Conservation (phyloP, 345 rosid species). For the Rhodamnia argentea region DNA sequence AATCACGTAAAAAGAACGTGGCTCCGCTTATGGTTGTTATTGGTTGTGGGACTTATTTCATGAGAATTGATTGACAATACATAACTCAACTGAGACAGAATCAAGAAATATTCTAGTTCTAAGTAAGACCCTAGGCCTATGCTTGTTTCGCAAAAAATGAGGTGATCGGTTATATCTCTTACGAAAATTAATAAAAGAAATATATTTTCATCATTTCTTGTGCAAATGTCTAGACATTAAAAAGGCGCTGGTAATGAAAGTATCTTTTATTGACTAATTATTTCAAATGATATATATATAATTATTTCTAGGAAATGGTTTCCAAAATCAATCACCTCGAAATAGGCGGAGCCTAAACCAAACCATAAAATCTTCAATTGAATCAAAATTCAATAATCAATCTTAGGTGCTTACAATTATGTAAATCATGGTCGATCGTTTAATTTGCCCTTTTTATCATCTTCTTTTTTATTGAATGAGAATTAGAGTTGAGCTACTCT, state of each 20-base stretch:
- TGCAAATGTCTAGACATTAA: no score
- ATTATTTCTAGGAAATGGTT: no score
- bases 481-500: neutral
- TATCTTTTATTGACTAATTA: no score
- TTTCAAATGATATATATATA: no score
- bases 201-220: no score
- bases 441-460: neutral
- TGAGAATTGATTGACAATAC: neutral
- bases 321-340: no score
- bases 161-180: no score
- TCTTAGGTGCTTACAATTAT: neutral
- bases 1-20: neutral
- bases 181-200: no score
- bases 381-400: neutral
- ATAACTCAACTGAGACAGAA: neutral
- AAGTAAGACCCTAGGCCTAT: neutral
- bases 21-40: neutral
- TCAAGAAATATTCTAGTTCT: neutral
- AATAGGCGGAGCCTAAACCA: neutral
- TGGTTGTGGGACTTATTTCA: neutral
- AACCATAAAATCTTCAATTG: neutral
- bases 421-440: neutral
- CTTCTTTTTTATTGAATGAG: neutral
- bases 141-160: no score
- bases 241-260: no score